phyloP scores from a whole-genome alignment of 106 monocot genomes.

The Phalaenopsis aphrodite region DNA sequence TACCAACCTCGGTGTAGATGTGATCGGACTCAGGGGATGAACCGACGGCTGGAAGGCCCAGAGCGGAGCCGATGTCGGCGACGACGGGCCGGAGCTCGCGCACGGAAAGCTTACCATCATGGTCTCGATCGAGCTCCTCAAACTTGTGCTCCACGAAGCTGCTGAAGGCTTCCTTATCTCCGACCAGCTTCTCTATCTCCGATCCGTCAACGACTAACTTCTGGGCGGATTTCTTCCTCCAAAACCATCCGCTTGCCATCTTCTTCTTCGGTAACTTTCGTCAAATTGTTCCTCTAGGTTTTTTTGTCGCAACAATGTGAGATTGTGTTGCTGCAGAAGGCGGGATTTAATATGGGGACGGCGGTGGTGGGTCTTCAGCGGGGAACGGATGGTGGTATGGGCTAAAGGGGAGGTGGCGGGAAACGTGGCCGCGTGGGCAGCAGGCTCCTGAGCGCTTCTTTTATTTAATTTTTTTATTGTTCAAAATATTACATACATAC shows the following conservation, averaged over 20 bases:
- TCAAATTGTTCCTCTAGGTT: background rate
- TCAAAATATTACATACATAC: too few species aligned
- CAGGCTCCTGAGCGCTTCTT: background rate
- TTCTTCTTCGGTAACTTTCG: background rate
- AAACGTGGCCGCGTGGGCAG: background rate
- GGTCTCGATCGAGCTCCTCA: slow-evolving; percentile 62
- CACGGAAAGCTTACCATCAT: slow-evolving; percentile 71
- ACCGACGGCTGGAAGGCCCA: slow-evolving; percentile 64
- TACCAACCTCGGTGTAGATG: slow-evolving; percentile 67
- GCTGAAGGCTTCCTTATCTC: slow-evolving; percentile 59
- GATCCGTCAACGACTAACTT: slow-evolving; percentile 73
- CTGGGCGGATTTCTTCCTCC: slow-evolving; percentile 9
- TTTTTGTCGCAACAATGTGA: background rate
- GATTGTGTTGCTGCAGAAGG: too few species aligned
- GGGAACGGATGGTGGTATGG: background rate
- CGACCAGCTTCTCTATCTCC: slow-evolving; percentile 63
- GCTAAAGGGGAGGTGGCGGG: background rate
- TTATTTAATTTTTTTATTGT: too few species aligned
- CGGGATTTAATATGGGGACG: background rate
- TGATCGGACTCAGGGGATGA: slow-evolving; percentile 64
- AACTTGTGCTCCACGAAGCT: slow-evolving; percentile 83
- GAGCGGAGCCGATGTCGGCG: slow-evolving; percentile 77
- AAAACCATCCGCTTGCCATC: slow-evolving; percentile 9
- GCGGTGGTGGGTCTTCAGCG: background rate
- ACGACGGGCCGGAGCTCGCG: slow-evolving; percentile 84